Percentiles rank a stretch among this genome's conserved stretches.
phyloP scores from a whole-genome alignment of 2,329 filamentous ascomycete genomes.

The Leptographium radiaticola region DNA sequence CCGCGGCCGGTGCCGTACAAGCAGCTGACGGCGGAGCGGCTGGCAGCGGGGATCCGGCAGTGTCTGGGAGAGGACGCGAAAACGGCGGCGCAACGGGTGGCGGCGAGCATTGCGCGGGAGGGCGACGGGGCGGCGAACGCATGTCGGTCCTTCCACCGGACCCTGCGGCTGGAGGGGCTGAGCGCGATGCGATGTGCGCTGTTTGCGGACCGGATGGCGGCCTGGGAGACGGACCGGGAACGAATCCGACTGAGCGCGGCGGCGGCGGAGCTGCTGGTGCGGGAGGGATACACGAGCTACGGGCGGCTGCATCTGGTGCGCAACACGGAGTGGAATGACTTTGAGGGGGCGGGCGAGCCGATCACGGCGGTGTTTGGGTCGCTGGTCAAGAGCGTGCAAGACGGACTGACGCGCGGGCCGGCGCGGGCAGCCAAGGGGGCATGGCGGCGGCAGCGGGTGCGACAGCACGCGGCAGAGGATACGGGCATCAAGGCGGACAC shows the following conservation, averaged over 20 bases:
- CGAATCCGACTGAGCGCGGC: conserved; percentile 47
- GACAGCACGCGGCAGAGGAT: neutral
- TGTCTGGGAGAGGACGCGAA: conserved; percentile 49
- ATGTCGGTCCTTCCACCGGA: conserved; percentile 51
- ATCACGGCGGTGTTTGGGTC: conserved; percentile 53
- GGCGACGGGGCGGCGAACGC: conserved; percentile 60
- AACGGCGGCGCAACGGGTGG: conserved; percentile 43
- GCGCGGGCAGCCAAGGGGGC: conserved; percentile 44
- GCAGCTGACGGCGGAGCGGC: conserved; percentile 44
- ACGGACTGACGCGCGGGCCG: conserved; percentile 52
- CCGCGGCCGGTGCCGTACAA: conserved; percentile 58
- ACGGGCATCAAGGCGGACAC: conserved; percentile 11
- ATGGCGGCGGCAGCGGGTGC: conserved; percentile 25
- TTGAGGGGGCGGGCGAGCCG: conserved; percentile 62
- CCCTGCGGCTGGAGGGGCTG: conserved; percentile 38
- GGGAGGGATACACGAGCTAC: conserved; percentile 48
- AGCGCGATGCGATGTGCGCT: conserved; percentile 52
- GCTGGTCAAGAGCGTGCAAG: conserved; percentile 42
- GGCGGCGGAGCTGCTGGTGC: conserved; percentile 52
- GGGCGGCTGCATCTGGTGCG: conserved; percentile 49
- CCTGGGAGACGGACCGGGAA: conserved; percentile 52
- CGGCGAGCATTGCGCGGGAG: conserved; percentile 44
- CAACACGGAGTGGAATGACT: conserved; percentile 64
- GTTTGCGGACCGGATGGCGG: conserved; percentile 46
- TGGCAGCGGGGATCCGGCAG: conserved; percentile 59